Evolutionary conservation across 2,329 filamentous ascomycete genomes (phyloP).

Genomic region (Chaetomium sp.): DNA sequence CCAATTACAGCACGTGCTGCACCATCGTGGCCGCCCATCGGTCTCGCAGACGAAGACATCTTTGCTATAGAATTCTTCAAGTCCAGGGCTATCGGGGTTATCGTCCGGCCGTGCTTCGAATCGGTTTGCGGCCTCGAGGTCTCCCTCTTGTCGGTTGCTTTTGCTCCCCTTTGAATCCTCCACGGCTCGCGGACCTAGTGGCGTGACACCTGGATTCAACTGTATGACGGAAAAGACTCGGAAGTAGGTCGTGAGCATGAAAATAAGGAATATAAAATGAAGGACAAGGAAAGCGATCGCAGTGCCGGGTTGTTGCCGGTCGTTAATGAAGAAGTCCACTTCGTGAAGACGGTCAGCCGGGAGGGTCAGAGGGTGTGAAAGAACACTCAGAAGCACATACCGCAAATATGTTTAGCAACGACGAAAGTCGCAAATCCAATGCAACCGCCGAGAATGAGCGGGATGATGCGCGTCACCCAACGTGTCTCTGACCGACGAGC

Average conservation of each 20-base stretch:
- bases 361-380: constrained; percentile 5
- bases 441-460: constrained; percentile 58
- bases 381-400: constrained; percentile 41
- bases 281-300: constrained; percentile 65
- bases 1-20: constrained; percentile 74
- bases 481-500: constrained; percentile 22
- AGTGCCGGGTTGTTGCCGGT: constrained; percentile 42
- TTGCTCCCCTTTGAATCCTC: constrained; percentile 11
- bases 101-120: constrained; percentile 32
- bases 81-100: constrained; percentile 56
- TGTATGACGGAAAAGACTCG: constrained; percentile 64
- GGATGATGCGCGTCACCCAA: constrained; percentile 60
- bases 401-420: constrained; percentile 59
- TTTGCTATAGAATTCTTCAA: constrained; percentile 73
- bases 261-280: constrained; percentile 64
- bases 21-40: constrained; percentile 83
- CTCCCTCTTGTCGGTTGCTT: constrained; percentile 13
- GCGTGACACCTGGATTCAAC: constrained; percentile 66
- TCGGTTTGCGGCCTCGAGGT: constrained; percentile 21
- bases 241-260: constrained; percentile 61
- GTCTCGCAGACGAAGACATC: constrained; percentile 78
- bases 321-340: constrained; percentile 66
- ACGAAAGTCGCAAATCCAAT: constrained; percentile 68
- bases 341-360: not conserved
- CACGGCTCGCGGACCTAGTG: constrained; percentile 45